Conservation (phyloP, 2,329 filamentous ascomycete genomes). For the Colletotrichum sansevieriae region DNA sequence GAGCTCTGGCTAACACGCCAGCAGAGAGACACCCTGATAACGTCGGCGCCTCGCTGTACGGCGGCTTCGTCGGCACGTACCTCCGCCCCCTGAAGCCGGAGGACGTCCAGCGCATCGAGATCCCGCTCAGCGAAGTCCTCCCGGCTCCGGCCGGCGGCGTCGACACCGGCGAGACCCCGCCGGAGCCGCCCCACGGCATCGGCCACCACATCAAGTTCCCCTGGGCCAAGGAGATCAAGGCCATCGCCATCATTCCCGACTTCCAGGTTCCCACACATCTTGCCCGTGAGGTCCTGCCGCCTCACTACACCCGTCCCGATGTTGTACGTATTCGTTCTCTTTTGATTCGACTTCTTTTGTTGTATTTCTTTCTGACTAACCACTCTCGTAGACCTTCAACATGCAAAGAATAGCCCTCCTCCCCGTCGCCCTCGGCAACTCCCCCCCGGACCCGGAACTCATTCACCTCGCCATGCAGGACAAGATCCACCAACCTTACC, state of each 20-base stretch:
- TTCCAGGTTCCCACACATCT: constrained; percentile 97
- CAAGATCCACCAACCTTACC: constrained; percentile 97
- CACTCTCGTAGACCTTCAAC: constrained; percentile 79
- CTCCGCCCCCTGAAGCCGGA: constrained; percentile 91
- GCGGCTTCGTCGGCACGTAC: constrained; percentile 97
- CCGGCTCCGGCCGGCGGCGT: constrained; percentile 90
- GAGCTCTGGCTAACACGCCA: background rate
- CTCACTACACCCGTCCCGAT: constrained; percentile 82
- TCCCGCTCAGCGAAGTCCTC: constrained; percentile 93
- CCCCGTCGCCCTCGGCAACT: constrained; percentile 88
- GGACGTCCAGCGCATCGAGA: constrained; percentile 91
- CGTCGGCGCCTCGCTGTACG: constrained; percentile 93
- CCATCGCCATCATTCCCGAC: constrained; percentile 93
- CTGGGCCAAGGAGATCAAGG: constrained; percentile 96
- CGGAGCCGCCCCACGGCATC: constrained; percentile 90
- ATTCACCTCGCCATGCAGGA: constrained; percentile 99
- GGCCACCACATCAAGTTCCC: constrained; percentile 96
- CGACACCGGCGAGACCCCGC: constrained; percentile 88
- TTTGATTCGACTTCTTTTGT: too few species aligned
- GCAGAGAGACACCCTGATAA: constrained; percentile 90
- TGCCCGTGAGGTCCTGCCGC: constrained; percentile 87
- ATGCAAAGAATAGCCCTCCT: constrained; percentile 93
- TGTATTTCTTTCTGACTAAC: background rate
- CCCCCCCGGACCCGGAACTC: constrained; percentile 89
- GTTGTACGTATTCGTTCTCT: constrained; percentile 69